Evolutionary conservation across 805 yeast genomes (phyloP), one percentile per base, ranked within the genome.

Genomic region (Spathaspora girioi): DNA sequence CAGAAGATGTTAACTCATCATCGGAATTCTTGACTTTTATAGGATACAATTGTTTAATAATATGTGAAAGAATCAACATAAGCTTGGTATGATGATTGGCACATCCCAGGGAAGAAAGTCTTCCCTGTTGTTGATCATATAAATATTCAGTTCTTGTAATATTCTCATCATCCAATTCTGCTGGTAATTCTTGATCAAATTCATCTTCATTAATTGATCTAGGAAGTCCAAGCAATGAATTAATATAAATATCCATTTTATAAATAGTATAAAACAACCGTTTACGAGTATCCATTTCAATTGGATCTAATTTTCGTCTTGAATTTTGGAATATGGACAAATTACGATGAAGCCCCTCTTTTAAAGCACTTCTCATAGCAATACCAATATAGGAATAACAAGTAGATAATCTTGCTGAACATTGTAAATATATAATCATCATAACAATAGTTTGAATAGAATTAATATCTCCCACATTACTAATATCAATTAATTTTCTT

Each of bases 311-410:
- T 57, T 83, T 82, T 20, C 76, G 51, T 57, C 81, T 75, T 43
- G 82, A 73, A 50, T 63, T 66, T 49, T 73, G 77, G 54, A 74
- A 72, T 7, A 73, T 70, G 4, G 71, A 56, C 35, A 89, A 75
- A 63, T 84, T 86, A 55, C 96, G 71, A 66, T 91, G 97, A 17
- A 89, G 70, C 0, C 97, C 96, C 58, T 89, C 90, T 57, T 91
- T 79, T 44, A 90, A 66, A 0, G 96, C 93, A 20, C 92, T 83
- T 62, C 97, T 73, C 45, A 90, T 68, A 0, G 96, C 97, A 49
- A 89, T 84, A 7, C 97, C 97, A 55, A 90, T 87, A 65, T 89
- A 91, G 0, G 96, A 85, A 65, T 91, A 90, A 65, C 97, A 89
- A 0, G 96, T 87, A 0, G 93, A 84, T 51, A 91, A 73, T 56